Evolutionary conservation across 306 rosid genomes (phyloP).

Genomic region (Cicer bijugum): DNA sequence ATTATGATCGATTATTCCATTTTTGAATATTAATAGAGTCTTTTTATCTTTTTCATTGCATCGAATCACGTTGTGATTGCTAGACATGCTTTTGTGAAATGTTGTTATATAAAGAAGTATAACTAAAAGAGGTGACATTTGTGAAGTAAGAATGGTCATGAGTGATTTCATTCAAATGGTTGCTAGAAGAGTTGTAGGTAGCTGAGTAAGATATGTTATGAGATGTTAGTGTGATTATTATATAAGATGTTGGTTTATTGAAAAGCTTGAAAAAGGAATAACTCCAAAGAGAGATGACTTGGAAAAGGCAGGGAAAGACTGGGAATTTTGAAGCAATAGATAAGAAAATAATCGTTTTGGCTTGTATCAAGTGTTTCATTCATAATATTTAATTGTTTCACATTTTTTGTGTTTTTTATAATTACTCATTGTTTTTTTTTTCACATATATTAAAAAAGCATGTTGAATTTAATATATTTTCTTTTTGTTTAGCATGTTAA

Average conservation of each 20-base stretch:
- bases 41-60: constrained; percentile 1
- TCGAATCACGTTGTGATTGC: not conserved
- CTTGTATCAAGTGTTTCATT: no score
- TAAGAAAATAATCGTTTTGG: no score
- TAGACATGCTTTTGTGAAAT: not conserved
- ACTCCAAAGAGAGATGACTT: no score
- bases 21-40: not conserved
- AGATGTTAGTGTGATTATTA: not conserved
- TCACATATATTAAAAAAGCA: no score
- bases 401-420: no score
- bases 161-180: no score
- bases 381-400: no score
- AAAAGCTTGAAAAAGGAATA: not conserved
- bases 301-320: no score
- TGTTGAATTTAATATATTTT: no score
- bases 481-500: no score
- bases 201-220: not conserved
- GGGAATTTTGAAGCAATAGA: no score
- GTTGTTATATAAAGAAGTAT: not conserved
- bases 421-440: no score
- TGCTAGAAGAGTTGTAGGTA: not conserved
- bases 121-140: not conserved
- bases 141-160: not conserved
- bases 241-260: not conserved
- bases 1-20: not conserved